phyloP scores from a whole-genome alignment of 2,329 filamentous ascomycete species.

The Epichloe coenophiala region DNA sequence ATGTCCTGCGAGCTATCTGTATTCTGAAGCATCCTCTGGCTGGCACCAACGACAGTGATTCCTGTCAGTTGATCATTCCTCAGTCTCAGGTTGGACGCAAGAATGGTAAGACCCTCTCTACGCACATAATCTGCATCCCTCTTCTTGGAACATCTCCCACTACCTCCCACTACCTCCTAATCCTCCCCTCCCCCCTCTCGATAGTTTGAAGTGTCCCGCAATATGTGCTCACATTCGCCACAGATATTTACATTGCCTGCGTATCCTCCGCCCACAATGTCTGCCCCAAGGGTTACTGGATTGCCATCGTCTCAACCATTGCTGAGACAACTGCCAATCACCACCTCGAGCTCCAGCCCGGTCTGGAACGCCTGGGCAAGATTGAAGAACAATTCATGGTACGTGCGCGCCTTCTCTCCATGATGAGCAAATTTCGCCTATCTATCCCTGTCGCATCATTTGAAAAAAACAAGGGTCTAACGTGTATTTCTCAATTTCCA shows the following conservation, averaged over 20 bases:
- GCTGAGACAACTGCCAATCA: slow-evolving; percentile 86
- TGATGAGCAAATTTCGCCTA: neutral
- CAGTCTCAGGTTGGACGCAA: slow-evolving; percentile 95
- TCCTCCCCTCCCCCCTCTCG: too few relatives aligned
- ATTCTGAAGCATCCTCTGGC: slow-evolving; percentile 91
- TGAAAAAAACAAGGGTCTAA: neutral
- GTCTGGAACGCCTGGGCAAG: slow-evolving; percentile 79
- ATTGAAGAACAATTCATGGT: slow-evolving; percentile 98
- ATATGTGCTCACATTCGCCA: neutral
- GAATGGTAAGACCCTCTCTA: slow-evolving; percentile 52
- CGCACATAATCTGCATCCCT: neutral
- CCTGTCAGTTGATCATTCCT: slow-evolving; percentile 89
- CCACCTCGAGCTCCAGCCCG: slow-evolving; percentile 85
- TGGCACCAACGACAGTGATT: slow-evolving; percentile 80
- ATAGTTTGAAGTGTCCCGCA: neutral
- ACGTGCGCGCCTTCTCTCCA: slow-evolving; percentile 12
- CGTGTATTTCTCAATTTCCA: slow-evolving; percentile 14
- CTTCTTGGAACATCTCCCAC: neutral
- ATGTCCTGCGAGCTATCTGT: slow-evolving; percentile 92
- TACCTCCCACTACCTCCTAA: too few relatives aligned
- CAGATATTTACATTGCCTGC: slow-evolving; percentile 93
- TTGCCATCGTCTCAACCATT: slow-evolving; percentile 96
- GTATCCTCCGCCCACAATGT: slow-evolving; percentile 95
- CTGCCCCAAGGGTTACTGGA: slow-evolving; percentile 97
- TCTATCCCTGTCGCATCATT: neutral